Conservation (phyloP, 768 basidiomycete genomes). For the Tulasnella sp. region DNA sequence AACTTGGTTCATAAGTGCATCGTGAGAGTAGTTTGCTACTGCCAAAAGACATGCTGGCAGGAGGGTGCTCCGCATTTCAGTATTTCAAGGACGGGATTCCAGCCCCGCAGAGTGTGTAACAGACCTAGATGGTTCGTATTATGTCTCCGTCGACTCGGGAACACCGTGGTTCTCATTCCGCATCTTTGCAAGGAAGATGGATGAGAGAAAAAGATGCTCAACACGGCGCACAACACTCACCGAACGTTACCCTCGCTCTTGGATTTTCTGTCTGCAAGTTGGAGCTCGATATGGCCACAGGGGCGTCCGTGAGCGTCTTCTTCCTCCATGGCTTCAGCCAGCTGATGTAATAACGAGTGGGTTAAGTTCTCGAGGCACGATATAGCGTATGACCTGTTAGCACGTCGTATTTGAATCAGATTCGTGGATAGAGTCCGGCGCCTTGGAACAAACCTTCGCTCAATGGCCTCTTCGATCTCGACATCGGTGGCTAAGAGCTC, state of each 20-base stretch:
- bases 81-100: neutral
- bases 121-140: neutral
- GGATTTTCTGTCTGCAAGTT: neutral
- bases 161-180: slow-evolving; percentile 9
- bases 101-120: neutral
- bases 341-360: slow-evolving; percentile 18
- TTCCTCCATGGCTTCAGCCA: neutral
- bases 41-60: slow-evolving; percentile 57
- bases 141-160: neutral
- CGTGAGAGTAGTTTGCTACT: slow-evolving; percentile 61
- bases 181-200: neutral
- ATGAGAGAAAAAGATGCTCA: neutral
- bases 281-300: neutral
- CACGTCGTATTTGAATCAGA: neutral
- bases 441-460: neutral
- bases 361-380: slow-evolving; percentile 18
- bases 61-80: too few species aligned
- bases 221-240: neutral
- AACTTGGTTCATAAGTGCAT: slow-evolving; percentile 47
- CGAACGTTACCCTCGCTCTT: neutral
- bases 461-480: neutral
- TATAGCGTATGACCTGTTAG: slow-evolving; percentile 7
- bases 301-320: neutral
- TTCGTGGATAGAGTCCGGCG: neutral
- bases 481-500: neutral